Base-by-base conservation (phyloP, 2,329 filamentous ascomycete genomes). In the Aspergillus texensis region DNA sequence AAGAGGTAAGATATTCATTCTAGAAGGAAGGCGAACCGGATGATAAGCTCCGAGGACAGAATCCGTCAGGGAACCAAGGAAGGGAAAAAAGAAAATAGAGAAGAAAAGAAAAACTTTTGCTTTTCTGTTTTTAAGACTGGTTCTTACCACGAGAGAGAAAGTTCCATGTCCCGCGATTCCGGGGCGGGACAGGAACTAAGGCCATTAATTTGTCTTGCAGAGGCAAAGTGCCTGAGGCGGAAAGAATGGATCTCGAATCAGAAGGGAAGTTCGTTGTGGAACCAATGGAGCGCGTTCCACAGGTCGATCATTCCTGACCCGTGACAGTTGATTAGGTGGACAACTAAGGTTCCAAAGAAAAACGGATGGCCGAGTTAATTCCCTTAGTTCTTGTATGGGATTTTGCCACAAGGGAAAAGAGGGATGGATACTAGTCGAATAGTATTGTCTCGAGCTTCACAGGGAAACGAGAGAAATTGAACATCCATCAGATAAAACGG, bases 21-120 rank as follows among this genome's bases (percentile, higher is more conserved):
- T 60, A 52, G 63, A 61, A 57, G 56, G 58, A 58, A 46, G 61
- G 64, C 64, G 56, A 63, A 59, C 45, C 50, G 64, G 61, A 57
- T 36, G 50, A 36, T 28, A 41, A 41, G 50, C 58, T 59, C 50
- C 58, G 64, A 53, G 21, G 32, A n/a, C 19, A 26, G 45, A 39
- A 32, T 48, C 24, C 3, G 6, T 12, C 19, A 43, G 26, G 52
- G 45, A 53, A 52, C 45, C 45, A 41, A 45, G 39, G 28, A 21
- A 24, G 11, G 14, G 14, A 5, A 6, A 9, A 5, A 12, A 10
- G n/a, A 5, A 45, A 11, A 10, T n/a, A 34, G 21, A 24, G 12
- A 24, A 46, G n/a, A 21, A 46, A 24, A 24, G 43, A 6, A 46
- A 21, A 5, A 6, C 21, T 24, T 21, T 55, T 55, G 10, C 41